A percentile compares a stretch with the other conserved stretches of the same genome.
Conservation (phyloP, 345 rosid genomes). For the Triadica sebifera region DNA sequence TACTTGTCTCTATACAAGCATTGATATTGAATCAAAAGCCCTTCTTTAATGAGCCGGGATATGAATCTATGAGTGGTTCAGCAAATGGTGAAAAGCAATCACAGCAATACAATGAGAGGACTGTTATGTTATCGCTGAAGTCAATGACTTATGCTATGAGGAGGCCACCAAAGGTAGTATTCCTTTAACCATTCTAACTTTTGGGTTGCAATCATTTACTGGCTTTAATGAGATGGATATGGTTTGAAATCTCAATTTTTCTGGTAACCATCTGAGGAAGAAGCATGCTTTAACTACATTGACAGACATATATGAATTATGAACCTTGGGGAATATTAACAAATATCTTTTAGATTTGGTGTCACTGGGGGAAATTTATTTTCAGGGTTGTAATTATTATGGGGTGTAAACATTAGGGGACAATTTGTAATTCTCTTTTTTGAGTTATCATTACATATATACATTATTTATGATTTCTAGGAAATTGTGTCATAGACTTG, state of each 20-base stretch:
- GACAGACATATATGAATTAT: background rate
- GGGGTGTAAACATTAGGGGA: no score
- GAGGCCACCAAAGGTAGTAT: slow-evolving; percentile 79
- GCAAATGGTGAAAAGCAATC: slow-evolving; percentile 46
- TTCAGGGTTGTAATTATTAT: no score
- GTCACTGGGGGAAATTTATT: no score
- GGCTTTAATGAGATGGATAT: background rate
- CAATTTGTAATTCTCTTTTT: no score
- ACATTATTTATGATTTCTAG: background rate
- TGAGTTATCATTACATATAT: no score
- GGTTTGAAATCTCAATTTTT: background rate
- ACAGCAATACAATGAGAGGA: slow-evolving; percentile 59
- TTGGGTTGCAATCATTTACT: background rate
- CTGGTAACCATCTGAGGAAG: background rate
- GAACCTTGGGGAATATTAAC: background rate
- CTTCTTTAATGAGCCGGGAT: slow-evolving; percentile 89
- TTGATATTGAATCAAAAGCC: slow-evolving; percentile 82
- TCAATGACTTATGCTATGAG: slow-evolving; percentile 70
- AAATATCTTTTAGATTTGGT: background rate
- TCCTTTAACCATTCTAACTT: slow-evolving; percentile 5
- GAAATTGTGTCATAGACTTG: background rate
- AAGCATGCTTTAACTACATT: background rate
- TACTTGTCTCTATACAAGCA: slow-evolving; percentile 91
- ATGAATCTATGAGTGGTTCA: slow-evolving; percentile 43
- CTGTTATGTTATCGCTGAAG: slow-evolving; percentile 57